Evolutionary conservation across 371 early-diverging fungal genomes (phyloP), one percentile per base, ranked within the genome.

Genomic region (Chytridium lagenaria): DNA sequence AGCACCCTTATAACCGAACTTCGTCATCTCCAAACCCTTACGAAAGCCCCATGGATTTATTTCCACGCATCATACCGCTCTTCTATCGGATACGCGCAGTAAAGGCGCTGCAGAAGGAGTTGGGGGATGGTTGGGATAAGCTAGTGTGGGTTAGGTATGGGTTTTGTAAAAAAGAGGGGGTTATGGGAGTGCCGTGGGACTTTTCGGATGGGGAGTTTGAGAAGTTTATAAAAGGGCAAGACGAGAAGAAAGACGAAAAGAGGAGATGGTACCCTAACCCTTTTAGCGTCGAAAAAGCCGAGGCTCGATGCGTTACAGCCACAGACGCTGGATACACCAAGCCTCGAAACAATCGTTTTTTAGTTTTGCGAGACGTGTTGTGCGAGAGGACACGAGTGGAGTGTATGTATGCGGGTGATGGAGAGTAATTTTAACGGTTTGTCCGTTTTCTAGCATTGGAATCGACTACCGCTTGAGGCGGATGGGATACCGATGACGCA

Each of bases 301-400:
- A 84, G 49, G 85, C 88, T 67, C 83, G 92, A 59, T 91, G 92
- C 69, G 78, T 89, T 69, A 82, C 89, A 31, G 84, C 75, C 22
- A 83, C 81, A 71, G 95, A 95, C 78, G 84, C 89, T 37, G 95
- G 95, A 23, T 85, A 84, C 50, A 95, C 95, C 0, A 84, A 51
- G 94, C 92, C 3, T 79, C 86, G 16, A 91, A 90, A 59, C 81
- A 86, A 50, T 84, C 90, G 19, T 87, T 86, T 93, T 95, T 73
- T 95, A 94, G 90, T 76, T 95, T 95, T 85, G 93, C 94, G 0
- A 86, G 91, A 59, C 94, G n/a, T 88, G 88, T 79, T 95, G 95
- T 77, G 84, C 88, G 28, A 86, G 89, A 75, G 85, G 81, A 19
- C 61, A 26, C 7, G 74, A 79, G 15, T 83, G 77, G 50, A 70